Base-by-base conservation (phyloP, 202 grass and related monocot genomes). In the Musa balbisiana region DNA sequence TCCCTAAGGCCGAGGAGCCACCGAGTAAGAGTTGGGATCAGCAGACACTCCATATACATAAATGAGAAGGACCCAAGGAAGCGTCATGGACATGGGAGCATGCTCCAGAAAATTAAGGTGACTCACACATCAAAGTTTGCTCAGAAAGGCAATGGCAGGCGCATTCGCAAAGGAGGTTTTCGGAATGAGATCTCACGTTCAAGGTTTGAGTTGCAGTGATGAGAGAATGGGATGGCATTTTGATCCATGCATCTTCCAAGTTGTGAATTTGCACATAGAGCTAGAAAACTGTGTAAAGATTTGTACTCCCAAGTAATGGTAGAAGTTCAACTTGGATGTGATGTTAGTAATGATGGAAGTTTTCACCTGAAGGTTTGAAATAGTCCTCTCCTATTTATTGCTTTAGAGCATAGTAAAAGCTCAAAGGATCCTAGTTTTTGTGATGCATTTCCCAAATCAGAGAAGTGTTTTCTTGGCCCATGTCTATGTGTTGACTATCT, bases 61-160 rank as follows among this genome's bases (percentile, higher is more conserved):
- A 77, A 80, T 58, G 65, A 62, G 6, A 60, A 68, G 71, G 60
- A 84, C 10, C 73, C 71, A 1, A 67, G 75, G 56, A 43, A 21
- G 21, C 53, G 24, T 27, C 73, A 78, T 25, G 54, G 73, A 19
- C 63, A 85, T 83, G 49, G 56, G 0, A 77, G 14, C 22, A 74
- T 62, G 11, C 76, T 87, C 27, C 73, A 71, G 15, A 77, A 84
- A 26, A 70, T 90, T 60, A 92, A 79, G 82, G 86, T 92, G 24
- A 81, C 78, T 11, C 82, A 72, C 10, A 84, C 84, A 62, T 85
- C 83, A 11, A 82, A 72, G 78, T 87, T 88, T 54, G 87, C 70
- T 52, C 76, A 81, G 64, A 90, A 89, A 56, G 80, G 49, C 1
- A 83, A 83, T 71, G 84, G 33, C n/a, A 87, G 23, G 26, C 78